These are phyloP conservation scores for Pelargonium citronellum DNA, from an alignment of 441 rosid species.

Conservation along the genomic window DNA sequence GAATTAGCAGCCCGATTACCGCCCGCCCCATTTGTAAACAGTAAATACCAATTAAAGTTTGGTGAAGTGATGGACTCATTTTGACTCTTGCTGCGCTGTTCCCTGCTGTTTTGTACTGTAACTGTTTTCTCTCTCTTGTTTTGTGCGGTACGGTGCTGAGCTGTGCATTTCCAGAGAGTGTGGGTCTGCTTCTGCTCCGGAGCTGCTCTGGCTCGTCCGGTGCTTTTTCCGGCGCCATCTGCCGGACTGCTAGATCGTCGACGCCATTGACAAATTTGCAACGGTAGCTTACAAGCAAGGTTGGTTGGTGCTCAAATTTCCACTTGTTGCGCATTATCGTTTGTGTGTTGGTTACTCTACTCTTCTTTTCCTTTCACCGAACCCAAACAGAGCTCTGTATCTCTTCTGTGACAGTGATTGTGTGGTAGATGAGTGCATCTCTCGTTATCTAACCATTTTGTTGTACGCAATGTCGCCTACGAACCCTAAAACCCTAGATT, in stretches of 20 bases:
- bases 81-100: too few relatives aligned
- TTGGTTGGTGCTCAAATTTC: conserved; percentile 1
- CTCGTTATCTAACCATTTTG: neutral
- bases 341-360: neutral
- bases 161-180: too few relatives aligned
- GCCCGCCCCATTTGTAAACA: too few relatives aligned
- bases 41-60: too few relatives aligned
- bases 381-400: neutral
- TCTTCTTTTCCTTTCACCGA: neutral
- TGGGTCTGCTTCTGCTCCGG: too few relatives aligned
- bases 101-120: too few relatives aligned
- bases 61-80: too few relatives aligned
- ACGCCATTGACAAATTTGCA: neutral
- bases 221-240: neutral
- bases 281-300: neutral
- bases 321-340: neutral
- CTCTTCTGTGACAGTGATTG: neutral
- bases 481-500: conserved; percentile 8
- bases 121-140: too few relatives aligned
- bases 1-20: too few relatives aligned
- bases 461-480: neutral
- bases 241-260: conserved; percentile 1
- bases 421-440: conserved; percentile 6
- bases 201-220: too few relatives aligned
- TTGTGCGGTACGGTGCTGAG: too few relatives aligned